phyloP scores from a whole-genome alignment of 164 flowering plant species.

The Sextonia rubra region DNA sequence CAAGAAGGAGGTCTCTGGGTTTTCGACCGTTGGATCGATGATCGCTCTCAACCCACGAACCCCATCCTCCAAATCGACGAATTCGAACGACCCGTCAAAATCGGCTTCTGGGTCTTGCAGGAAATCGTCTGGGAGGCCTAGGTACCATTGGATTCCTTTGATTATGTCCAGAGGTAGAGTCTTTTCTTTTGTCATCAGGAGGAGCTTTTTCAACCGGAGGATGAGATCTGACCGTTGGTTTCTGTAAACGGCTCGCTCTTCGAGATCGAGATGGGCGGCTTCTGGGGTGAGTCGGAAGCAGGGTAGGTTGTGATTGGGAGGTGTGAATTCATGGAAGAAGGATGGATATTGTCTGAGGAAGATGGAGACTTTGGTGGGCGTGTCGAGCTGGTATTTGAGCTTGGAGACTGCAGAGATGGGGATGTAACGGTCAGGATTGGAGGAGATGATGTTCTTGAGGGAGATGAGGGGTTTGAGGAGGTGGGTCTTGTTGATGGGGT shows the following conservation, averaged over 20 bases:
- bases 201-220: conserved; percentile 53
- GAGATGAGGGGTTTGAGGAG: conserved; percentile 54
- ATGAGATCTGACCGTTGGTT: conserved; percentile 36
- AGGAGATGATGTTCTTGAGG: conserved; percentile 50
- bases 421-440: conserved; percentile 46
- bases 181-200: conserved; percentile 62
- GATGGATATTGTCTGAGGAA: conserved; percentile 73
- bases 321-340: conserved; percentile 70
- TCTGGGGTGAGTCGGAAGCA: conserved; percentile 79
- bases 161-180: conserved; percentile 64
- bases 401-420: conserved; percentile 74
- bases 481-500: conserved; percentile 43
- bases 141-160: conserved; percentile 72
- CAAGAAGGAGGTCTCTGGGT: conserved; percentile 49
- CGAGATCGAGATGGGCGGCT: conserved; percentile 53
- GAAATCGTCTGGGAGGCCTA: conserved; percentile 73
- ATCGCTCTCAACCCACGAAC: conserved; percentile 43
- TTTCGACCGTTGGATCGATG: conserved; percentile 33
- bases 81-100: conserved; percentile 41
- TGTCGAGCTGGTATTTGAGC: conserved; percentile 40
- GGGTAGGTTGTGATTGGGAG: conserved; percentile 72
- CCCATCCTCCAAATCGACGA: conserved; percentile 70
- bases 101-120: conserved; percentile 31
- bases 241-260: conserved; percentile 43
- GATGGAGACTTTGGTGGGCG: conserved; percentile 55